These are phyloP conservation scores for Thielaviopsis punctulata DNA, from an alignment of 2,329 filamentous ascomycete species.

Conservation along the genomic window DNA sequence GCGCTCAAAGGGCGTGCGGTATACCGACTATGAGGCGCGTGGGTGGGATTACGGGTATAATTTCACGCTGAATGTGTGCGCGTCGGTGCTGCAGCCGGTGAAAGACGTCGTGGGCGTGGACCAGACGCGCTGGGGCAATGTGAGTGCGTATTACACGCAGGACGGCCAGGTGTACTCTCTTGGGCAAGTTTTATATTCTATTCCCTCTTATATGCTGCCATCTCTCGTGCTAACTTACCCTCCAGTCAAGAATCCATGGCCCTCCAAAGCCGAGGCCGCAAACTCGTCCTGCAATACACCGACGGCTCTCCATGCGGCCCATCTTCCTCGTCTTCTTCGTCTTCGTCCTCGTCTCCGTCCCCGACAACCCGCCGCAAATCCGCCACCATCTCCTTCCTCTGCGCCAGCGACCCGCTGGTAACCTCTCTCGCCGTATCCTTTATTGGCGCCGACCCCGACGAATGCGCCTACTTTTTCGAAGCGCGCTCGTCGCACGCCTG, in stretches of 20 bases:
- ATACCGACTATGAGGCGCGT: constrained; percentile 42
- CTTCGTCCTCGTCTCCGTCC: background rate
- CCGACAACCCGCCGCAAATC: constrained; percentile 43
- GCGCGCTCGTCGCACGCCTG: constrained; percentile 75
- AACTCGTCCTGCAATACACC: constrained; percentile 61
- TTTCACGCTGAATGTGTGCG: constrained; percentile 73
- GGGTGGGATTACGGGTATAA: constrained; percentile 67
- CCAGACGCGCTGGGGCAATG: constrained; percentile 46
- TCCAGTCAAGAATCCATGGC: constrained; percentile 36
- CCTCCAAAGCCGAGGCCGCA: constrained; percentile 46
- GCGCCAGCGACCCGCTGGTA: constrained; percentile 62
- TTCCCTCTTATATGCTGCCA: background rate
- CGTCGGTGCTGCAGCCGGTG: constrained; percentile 50
- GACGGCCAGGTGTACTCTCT: constrained; percentile 55
- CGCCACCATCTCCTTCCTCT: constrained; percentile 81
- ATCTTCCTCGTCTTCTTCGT: constrained; percentile 9
- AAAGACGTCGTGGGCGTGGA: constrained; percentile 47
- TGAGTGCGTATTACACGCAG: constrained; percentile 60
- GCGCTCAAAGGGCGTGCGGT: constrained; percentile 23
- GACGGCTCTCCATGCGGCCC: constrained; percentile 56
- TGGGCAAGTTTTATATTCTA: constrained; percentile 34
- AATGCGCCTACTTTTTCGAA: constrained; percentile 93
- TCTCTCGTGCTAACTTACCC: constrained; percentile 1
- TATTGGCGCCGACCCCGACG: constrained; percentile 65
- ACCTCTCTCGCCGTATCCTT: constrained; percentile 61